Percentiles rank a stretch among this genome's conserved stretches.
Evolutionary conservation across 2,329 filamentous ascomycete genomes (phyloP).

Genomic region (Talaromyces piceae): DNA sequence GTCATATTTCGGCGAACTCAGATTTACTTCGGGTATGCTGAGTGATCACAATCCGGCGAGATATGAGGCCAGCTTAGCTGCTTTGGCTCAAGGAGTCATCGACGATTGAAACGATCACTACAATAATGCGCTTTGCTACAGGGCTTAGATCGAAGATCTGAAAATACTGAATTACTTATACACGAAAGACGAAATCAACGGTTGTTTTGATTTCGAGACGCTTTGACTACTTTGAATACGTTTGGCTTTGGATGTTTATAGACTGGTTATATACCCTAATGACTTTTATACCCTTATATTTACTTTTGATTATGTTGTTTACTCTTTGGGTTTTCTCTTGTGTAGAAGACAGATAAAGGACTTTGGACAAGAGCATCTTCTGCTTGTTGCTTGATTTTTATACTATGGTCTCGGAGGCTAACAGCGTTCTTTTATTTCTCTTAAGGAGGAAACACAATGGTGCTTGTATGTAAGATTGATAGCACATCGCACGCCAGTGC

Average conservation of each 20-base stretch:
- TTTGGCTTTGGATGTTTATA: neutral
- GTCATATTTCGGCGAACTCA: conserved; percentile 59
- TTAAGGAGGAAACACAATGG: neutral
- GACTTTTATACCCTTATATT: neutral
- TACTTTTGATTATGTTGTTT: neutral
- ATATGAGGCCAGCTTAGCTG: conserved; percentile 63
- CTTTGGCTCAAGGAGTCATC: conserved; percentile 44
- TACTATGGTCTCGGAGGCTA: neutral
- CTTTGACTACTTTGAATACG: too few species aligned
- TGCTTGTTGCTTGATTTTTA: neutral
- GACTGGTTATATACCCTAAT: neutral
- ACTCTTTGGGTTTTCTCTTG: neutral
- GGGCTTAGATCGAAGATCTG: too few species aligned
- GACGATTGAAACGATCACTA: conserved; percentile 23
- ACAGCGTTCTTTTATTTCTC: neutral
- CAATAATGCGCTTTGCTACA: neutral
- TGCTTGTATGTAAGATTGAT: neutral
- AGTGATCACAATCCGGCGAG: conserved; percentile 67
- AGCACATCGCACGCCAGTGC: neutral
- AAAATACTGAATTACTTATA: too few species aligned
- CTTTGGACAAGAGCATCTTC: neutral
- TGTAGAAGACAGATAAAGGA: neutral
- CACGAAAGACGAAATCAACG: too few species aligned
- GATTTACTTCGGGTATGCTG: conserved; percentile 66
- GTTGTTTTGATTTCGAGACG: too few species aligned